Evolutionary conservation across 345 rosid species (phyloP).

Genomic region (Citrus mangshanensis): DNA sequence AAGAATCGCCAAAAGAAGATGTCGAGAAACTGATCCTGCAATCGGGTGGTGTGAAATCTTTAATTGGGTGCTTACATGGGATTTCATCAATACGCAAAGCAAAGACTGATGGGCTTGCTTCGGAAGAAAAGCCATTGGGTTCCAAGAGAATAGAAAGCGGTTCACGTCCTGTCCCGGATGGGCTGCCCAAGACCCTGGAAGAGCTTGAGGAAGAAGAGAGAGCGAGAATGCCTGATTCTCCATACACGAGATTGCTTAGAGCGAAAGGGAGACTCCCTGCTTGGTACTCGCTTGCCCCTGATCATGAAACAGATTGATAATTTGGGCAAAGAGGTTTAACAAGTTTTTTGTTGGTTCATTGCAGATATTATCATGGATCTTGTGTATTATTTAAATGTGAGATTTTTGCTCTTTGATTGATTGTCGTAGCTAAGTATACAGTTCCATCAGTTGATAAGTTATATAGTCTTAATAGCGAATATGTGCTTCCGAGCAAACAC

Average conservation of each 20-base stretch:
- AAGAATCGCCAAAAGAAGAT: constrained; percentile 48
- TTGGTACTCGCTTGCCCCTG: constrained; percentile 77
- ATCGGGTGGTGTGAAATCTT: constrained; percentile 61
- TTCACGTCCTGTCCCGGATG: constrained; percentile 63
- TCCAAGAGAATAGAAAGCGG: constrained; percentile 23
- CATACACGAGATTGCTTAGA: constrained; percentile 70
- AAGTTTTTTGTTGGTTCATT: not conserved
- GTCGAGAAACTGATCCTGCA: constrained; percentile 61
- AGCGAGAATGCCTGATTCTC: constrained; percentile 72
- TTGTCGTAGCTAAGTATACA: not conserved
- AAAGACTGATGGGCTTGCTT: constrained; percentile 19
- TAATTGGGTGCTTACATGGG: constrained; percentile 69
- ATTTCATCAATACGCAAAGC: constrained; percentile 43
- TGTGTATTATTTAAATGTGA: not conserved
- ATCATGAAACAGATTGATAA: constrained; percentile 64
- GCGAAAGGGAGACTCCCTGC: constrained; percentile 59
- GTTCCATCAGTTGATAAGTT: not conserved
- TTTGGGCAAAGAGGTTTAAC: not conserved
- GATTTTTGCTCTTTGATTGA: not conserved
- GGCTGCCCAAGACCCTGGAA: constrained; percentile 65
- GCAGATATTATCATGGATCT: not conserved
- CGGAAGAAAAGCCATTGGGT: constrained; percentile 14
- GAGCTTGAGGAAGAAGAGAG: constrained; percentile 85
- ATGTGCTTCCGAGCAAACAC: not conserved
- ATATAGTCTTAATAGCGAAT: not conserved